Percentiles rank a stretch among this genome's conserved stretches.
Evolutionary conservation across 768 basidiomycete species (phyloP).

Genomic region (Guyanaporus albipodus): DNA sequence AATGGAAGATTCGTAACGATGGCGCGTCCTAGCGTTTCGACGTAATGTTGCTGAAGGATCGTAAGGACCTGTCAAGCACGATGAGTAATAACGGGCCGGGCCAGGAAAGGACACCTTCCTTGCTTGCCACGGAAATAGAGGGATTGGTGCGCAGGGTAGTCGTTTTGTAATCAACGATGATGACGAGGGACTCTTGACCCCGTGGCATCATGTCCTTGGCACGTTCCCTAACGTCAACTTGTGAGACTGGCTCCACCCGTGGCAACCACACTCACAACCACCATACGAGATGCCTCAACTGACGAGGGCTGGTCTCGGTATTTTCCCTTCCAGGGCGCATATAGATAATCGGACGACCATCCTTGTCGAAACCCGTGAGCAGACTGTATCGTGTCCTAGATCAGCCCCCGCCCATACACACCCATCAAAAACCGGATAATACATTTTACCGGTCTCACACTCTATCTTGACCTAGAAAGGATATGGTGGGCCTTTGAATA

Average conservation of each 20-base stretch:
- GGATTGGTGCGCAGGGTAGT: constrained; percentile 82
- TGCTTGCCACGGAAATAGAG: constrained; percentile 73
- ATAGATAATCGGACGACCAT: constrained; percentile 85
- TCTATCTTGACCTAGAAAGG: constrained; percentile 59
- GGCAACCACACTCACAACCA: constrained; percentile 55
- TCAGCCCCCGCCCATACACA: not conserved
- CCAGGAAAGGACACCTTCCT: constrained; percentile 37
- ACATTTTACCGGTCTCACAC: constrained; percentile 88
- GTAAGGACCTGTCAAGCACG: constrained; percentile 49
- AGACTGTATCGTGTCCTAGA: constrained; percentile 43
- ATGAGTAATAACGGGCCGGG: not conserved
- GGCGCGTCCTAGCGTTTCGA: constrained; percentile 82
- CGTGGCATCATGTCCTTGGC: constrained; percentile 87
- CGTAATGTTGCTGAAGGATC: constrained; percentile 86
- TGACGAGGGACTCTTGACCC: constrained; percentile 77
- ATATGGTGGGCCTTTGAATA: not conserved
- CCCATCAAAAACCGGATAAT: constrained; percentile 22
- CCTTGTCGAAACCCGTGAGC: constrained; percentile 79
- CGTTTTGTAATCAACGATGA: constrained; percentile 82
- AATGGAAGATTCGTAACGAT: constrained; percentile 78
- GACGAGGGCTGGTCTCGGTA: constrained; percentile 70
- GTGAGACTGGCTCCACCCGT: not conserved
- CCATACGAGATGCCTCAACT: constrained; percentile 84
- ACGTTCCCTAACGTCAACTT: constrained; percentile 56
- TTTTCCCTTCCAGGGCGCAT: constrained; percentile 88